Evolutionary conservation across 2,329 filamentous ascomycete genomes (phyloP), one percentile per base, ranked within the genome.

Genomic region (Aureobasidium vineae): DNA sequence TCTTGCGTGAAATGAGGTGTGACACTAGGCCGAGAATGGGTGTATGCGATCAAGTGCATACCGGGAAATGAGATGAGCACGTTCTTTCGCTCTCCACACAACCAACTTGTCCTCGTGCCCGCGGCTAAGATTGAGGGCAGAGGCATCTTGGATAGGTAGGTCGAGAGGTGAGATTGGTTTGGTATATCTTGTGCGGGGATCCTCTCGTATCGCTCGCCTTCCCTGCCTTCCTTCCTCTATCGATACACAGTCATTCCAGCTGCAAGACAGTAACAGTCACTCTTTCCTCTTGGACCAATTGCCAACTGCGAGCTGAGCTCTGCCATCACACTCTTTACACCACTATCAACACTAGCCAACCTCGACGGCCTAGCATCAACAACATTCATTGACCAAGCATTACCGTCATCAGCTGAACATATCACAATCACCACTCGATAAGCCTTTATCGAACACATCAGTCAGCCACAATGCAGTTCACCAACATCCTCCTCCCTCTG

Each of bases 381-480:
- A 16, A 66, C 60, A 53, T 54, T 52, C 57, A 41, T 65, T 64
- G 38, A 50, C 50, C 40, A 38, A 65, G n/a, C 54, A 69, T 45
- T 45, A 56, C 47, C 40, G 45, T 64, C 47, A 56, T 31, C 31
- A 43, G 16, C n/a, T 60, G 23, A 36, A 54, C 49, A 38, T 36
- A 63, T 41, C 33, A 21, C 47, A 45, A 59, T 45, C 54, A 47
- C 7, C 45, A 36, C 54, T 23, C 60, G 45, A 49, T 23, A 63
- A 49, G 19, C 53, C 33, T 38, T 21, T 21, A 59, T 45, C 54
- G 45, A 59, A 59, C 19, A 31, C 33, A 33, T 41, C 59, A 50
- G 56, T 61, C 63, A 43, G 50, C 45, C 47, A 61, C 45, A 41
- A 69, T 69, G 68, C 65, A 68, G 49, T 50, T 65, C 59, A 57